Percentiles rank a stretch among this genome's conserved stretches.
Conservation (phyloP, 2,329 filamentous ascomycete genomes). For the Fusarium mangiferae region DNA sequence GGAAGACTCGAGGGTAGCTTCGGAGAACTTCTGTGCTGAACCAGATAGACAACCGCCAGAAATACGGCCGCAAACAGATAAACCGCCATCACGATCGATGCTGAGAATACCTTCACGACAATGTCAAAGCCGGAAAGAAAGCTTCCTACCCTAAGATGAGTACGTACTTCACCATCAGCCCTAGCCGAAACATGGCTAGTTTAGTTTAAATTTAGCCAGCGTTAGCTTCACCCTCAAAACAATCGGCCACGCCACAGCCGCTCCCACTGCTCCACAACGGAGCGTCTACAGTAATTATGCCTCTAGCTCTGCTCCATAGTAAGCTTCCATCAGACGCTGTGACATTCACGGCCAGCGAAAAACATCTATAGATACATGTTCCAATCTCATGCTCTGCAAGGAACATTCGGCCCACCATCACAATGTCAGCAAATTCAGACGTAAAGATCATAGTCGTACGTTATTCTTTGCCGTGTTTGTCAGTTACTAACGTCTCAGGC, state of each 20-base stretch:
- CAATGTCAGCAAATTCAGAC: slow-evolving; percentile 1
- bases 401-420: background rate
- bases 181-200: slow-evolving; percentile 6
- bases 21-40: background rate
- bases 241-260: slow-evolving; percentile 2
- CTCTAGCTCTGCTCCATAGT: background rate
- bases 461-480: background rate
- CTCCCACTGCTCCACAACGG: background rate
- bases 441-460: slow-evolving; percentile 35
- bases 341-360: background rate
- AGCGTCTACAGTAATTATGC: no score
- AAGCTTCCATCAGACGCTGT: background rate
- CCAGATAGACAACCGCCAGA: background rate
- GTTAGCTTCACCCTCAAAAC: background rate
- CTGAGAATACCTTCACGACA: background rate
- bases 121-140: background rate
- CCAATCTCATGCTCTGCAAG: background rate
- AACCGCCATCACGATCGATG: background rate
- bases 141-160: background rate
- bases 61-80: background rate
- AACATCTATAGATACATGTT: slow-evolving; percentile 8
- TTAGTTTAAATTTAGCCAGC: background rate
- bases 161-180: slow-evolving; percentile 11
- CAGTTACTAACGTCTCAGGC: slow-evolving; percentile 9
- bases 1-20: slow-evolving; percentile 13